Evolutionary conservation across 371 early-diverging fungal genomes (phyloP).

Genomic region (Furculomyces boomerangus): DNA sequence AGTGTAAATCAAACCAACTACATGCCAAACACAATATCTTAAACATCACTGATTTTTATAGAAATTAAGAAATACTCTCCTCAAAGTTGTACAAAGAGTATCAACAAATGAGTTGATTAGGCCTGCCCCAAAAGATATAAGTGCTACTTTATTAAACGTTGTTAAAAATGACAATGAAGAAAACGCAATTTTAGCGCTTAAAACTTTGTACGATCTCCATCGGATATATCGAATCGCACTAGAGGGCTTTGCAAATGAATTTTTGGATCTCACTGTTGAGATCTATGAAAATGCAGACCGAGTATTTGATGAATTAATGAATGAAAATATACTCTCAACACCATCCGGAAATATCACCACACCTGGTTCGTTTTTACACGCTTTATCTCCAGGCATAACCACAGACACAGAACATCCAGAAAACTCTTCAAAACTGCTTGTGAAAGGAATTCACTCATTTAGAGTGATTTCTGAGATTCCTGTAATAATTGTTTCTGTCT

Average conservation of each 20-base stretch:
- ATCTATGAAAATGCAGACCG: constrained; percentile 82
- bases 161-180: constrained; percentile 90
- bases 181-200: constrained; percentile 79
- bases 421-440: constrained; percentile 40
- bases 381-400: constrained; percentile 57
- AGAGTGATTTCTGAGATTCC: constrained; percentile 96
- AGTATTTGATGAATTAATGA: constrained; percentile 52
- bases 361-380: constrained; percentile 26
- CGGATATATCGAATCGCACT: constrained; percentile 59
- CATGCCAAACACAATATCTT: no score
- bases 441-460: constrained; percentile 67
- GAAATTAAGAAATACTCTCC: constrained; percentile 77
- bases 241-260: constrained; percentile 74
- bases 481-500: constrained; percentile 87
- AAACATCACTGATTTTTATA: no score
- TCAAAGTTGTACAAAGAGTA: constrained; percentile 84
- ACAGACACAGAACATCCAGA: constrained; percentile 49
- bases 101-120: constrained; percentile 47
- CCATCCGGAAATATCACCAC: constrained; percentile 3
- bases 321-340: constrained; percentile 21
- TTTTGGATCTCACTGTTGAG: constrained; percentile 77
- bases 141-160: constrained; percentile 48
- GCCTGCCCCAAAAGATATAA: constrained; percentile 26
- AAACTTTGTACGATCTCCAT: constrained; percentile 87
- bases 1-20: no score